A percentile compares a stretch with the other conserved stretches of the same genome.
phyloP scores from a whole-genome alignment of 2,329 filamentous ascomycete genomes.

The Fusarium fujikuroi region DNA sequence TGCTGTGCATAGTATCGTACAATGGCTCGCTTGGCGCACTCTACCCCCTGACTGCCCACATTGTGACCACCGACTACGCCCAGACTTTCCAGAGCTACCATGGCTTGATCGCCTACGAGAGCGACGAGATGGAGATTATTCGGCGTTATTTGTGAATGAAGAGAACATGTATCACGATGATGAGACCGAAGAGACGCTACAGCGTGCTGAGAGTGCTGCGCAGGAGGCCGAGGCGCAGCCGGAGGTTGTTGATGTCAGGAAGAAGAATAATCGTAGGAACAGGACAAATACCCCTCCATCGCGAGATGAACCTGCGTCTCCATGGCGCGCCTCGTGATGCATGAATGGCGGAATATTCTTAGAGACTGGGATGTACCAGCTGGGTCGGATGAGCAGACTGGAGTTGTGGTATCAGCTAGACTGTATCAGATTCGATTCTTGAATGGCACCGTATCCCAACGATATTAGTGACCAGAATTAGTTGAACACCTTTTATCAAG shows the following conservation, averaged over 20 bases:
- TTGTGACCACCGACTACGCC: conserved; percentile 53
- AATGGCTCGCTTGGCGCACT: conserved; percentile 53
- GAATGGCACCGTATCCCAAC: not conserved
- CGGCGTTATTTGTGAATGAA: conserved; percentile 40
- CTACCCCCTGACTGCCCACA: conserved; percentile 55
- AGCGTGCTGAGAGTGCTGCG: not conserved
- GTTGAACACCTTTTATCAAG: not conserved
- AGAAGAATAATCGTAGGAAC: conserved; percentile 40
- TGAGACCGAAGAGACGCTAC: conserved; percentile 28
- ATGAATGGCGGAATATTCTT: not conserved
- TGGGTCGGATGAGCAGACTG: not conserved
- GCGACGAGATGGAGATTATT: conserved; percentile 30
- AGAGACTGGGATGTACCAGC: not conserved
- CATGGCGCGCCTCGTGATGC: conserved; percentile 20
- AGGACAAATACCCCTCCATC: conserved; percentile 37
- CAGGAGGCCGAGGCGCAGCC: conserved; percentile 28
- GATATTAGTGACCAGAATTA: not conserved
- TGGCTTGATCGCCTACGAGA: conserved; percentile 45
- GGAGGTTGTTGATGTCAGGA: conserved; percentile 38
- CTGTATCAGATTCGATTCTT: not conserved
- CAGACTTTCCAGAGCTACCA: conserved; percentile 51
- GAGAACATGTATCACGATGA: conserved; percentile 45
- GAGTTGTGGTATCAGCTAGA: not conserved
- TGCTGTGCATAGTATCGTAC: conserved; percentile 52
- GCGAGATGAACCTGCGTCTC: conserved; percentile 30